A percentile compares a stretch with the other conserved stretches of the same genome.
These are phyloP conservation scores for Begonia masoniana DNA, from an alignment of 306 rosid species.

Conservation along the genomic window DNA sequence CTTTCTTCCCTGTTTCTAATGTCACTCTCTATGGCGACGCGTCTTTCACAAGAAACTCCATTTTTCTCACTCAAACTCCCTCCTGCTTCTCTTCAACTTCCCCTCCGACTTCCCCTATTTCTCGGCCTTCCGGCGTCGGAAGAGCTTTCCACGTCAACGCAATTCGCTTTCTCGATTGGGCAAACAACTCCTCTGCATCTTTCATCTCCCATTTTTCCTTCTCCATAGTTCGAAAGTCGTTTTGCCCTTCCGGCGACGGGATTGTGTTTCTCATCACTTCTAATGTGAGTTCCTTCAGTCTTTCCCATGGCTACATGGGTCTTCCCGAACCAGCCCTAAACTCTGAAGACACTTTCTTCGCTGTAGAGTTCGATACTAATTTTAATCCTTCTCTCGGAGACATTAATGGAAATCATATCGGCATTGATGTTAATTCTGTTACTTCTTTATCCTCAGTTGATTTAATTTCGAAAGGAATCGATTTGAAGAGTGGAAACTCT, in stretches of 20 bases:
- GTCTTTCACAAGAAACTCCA: constrained; percentile 27
- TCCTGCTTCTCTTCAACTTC: constrained; percentile 24
- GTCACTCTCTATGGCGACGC: constrained; percentile 75
- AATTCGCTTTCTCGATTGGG: constrained; percentile 54
- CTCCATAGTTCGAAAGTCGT: constrained; percentile 38
- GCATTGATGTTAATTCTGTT: constrained; percentile 25
- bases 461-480: constrained; percentile 32
- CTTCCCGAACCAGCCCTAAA: constrained; percentile 27
- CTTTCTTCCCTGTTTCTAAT: constrained; percentile 25
- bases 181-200: constrained; percentile 42
- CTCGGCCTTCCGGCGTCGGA: constrained; percentile 31
- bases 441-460: constrained; percentile 44
- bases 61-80: constrained; percentile 47
- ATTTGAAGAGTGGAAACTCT: constrained; percentile 40
- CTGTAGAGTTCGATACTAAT: constrained; percentile 63
- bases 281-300: constrained; percentile 19
- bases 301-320: constrained; percentile 39
- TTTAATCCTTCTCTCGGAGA: constrained; percentile 55
- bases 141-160: constrained; percentile 57
- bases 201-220: constrained; percentile 57
- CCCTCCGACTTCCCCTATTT: constrained; percentile 11
- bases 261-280: constrained; percentile 50
- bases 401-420: constrained; percentile 52
- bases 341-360: constrained; percentile 38
- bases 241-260: constrained; percentile 54